Conservation (phyloP, 1,284 basidiomycete species). For the Fomitopsis palustris region DNA sequence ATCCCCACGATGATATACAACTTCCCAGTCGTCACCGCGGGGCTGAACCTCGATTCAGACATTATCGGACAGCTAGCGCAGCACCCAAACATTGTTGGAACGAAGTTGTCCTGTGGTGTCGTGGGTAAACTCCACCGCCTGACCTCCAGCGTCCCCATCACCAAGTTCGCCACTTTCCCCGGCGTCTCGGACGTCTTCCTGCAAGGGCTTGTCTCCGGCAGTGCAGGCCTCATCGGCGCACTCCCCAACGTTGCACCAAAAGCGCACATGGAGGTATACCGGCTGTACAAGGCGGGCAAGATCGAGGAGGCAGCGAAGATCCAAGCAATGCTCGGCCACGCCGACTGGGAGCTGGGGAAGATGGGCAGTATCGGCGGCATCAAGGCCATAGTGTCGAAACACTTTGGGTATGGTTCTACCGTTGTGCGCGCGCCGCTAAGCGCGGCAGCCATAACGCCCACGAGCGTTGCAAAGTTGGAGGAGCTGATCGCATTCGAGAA, state of each 20-base stretch:
- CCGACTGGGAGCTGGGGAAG: conserved; percentile 70
- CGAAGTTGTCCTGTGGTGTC: conserved; percentile 83
- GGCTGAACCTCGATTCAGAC: conserved; percentile 86
- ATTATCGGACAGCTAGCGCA: conserved; percentile 66
- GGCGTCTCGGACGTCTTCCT: conserved; percentile 66
- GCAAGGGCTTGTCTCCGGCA: conserved; percentile 64
- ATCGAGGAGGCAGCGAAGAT: conserved; percentile 64
- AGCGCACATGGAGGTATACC: conserved; percentile 60
- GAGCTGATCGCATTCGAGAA: conserved; percentile 67
- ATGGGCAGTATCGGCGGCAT: conserved; percentile 69
- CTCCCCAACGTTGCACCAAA: conserved; percentile 80
- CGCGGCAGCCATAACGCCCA: conserved; percentile 33
- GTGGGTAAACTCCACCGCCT: conserved; percentile 83
- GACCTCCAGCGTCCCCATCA: conserved; percentile 47
- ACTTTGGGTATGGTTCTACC: conserved; percentile 67
- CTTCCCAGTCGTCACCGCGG: conserved; percentile 80
- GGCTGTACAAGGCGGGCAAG: conserved; percentile 55
- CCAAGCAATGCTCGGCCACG: conserved; percentile 68
- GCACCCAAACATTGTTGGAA: conserved; percentile 88
- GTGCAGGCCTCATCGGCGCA: conserved; percentile 71
- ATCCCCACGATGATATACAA: conserved; percentile 92
- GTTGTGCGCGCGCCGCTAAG: conserved; percentile 59
- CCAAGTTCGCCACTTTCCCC: conserved; percentile 60
- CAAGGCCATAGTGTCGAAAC: conserved; percentile 66
- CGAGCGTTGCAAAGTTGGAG: conserved; percentile 42